phyloP scores from a whole-genome alignment of 139 green algal species.

The Gonium pectorale region DNA sequence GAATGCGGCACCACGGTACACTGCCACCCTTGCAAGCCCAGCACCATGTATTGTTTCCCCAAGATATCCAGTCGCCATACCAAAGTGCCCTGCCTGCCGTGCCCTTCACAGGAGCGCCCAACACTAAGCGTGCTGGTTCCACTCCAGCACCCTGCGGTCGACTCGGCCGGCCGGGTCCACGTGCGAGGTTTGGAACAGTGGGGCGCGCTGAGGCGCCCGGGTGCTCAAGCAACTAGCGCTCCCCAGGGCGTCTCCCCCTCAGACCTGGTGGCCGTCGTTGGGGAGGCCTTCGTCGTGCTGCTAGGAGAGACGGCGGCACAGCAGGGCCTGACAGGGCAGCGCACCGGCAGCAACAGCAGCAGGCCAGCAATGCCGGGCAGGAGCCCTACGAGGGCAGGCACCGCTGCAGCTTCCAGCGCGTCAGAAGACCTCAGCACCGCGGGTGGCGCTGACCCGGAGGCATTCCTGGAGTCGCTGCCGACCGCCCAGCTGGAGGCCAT shows the following conservation, averaged over 20 bases:
- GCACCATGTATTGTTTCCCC: too few species aligned
- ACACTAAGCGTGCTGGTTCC: slow-evolving; percentile 62
- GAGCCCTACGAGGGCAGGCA: too few species aligned
- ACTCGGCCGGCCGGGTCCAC: slow-evolving; percentile 54
- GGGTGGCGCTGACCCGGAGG: not conserved
- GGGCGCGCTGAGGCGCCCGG: slow-evolving; percentile 9
- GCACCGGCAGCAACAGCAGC: too few species aligned
- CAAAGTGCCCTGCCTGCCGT: not conserved
- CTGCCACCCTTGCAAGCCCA: too few species aligned
- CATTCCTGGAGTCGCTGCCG: slow-evolving; percentile 45
- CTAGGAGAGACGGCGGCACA: not conserved
- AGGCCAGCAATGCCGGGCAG: too few species aligned
- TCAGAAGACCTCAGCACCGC: too few species aligned
- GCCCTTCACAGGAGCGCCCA: slow-evolving; percentile 54
- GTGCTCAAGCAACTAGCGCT: too few species aligned
- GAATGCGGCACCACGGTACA: too few species aligned
- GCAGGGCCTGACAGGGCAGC: not conserved
- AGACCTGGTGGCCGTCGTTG: slow-evolving; percentile 60
- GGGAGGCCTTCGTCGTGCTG: slow-evolving; percentile 47
- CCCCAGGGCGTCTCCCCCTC: not conserved
- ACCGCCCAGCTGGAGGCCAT: slow-evolving; percentile 55
- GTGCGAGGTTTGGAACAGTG: slow-evolving; percentile 33
- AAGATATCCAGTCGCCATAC: not conserved
- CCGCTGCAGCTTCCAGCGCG: too few species aligned
- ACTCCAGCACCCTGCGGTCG: slow-evolving; percentile 66